A percentile compares a stretch with the other conserved stretches of the same genome.
phyloP scores from a whole-genome alignment of 2,329 filamentous ascomycete genomes.

The Sphaerostilbella broomeana region DNA sequence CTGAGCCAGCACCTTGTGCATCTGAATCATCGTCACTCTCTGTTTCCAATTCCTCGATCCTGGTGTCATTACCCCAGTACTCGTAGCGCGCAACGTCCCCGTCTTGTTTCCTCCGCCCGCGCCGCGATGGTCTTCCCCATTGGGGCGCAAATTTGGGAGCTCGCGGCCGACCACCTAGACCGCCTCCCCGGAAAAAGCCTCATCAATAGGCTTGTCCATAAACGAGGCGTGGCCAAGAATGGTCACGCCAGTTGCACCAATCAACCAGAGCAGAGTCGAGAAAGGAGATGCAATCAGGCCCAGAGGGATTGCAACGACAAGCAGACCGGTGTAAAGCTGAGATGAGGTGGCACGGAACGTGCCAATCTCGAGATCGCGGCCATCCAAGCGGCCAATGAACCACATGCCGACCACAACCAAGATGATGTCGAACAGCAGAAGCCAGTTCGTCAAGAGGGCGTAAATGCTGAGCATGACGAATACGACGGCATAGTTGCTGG shows the following conservation, averaged over 20 bases:
- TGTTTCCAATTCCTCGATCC: conserved; percentile 63
- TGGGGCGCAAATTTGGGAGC: conserved; percentile 89
- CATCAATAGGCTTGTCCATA: conserved; percentile 98
- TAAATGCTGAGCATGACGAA: conserved; percentile 96
- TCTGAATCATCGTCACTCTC: conserved; percentile 51
- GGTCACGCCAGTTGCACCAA: conserved; percentile 88
- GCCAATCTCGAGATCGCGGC: conserved; percentile 81
- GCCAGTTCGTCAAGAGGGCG: conserved; percentile 79
- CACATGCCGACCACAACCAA: conserved; percentile 82
- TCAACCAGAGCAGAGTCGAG: conserved; percentile 83
- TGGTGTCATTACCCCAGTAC: conserved; percentile 28
- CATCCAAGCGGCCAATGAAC: conserved; percentile 83
- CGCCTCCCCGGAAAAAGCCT: conserved; percentile 99
- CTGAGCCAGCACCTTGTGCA: conserved; percentile 48
- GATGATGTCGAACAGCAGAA: conserved; percentile 86
- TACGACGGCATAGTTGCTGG: conserved; percentile 93
- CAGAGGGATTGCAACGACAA: conserved; percentile 76
- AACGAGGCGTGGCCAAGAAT: conserved; percentile 92
- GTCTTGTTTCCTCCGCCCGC: conserved; percentile 59
- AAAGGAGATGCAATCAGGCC: conserved; percentile 81
- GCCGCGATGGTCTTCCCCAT: conserved; percentile 99
- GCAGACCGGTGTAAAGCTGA: conserved; percentile 86
- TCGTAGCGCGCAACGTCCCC: conserved; percentile 37
- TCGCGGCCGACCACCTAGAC: conserved; percentile 99
- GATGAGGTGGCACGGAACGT: conserved; percentile 77